Percentiles rank a stretch among this genome's conserved stretches.
phyloP scores from a whole-genome alignment of 2,329 filamentous ascomycete genomes.

The Sclerotiophoma versabilis region DNA sequence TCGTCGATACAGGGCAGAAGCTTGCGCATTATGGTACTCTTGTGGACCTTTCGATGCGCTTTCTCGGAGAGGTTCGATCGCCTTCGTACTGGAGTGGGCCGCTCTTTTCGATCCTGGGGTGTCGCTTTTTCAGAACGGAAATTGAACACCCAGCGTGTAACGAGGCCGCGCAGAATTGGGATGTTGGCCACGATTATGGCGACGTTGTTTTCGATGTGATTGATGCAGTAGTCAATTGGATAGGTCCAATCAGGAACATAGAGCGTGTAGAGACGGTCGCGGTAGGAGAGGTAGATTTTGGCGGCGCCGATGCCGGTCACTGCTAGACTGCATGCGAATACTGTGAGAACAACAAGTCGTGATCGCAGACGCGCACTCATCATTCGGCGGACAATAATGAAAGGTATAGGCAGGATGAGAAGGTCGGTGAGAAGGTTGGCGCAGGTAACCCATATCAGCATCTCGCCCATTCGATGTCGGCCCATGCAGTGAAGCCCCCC shows the following conservation, averaged over 20 bases:
- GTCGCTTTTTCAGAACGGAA: conserved; percentile 42
- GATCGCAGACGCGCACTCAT: conserved; percentile 50
- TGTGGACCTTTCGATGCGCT: conserved; percentile 28
- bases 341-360: conserved; percentile 47
- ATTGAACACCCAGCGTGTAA: conserved; percentile 51
- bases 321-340: conserved; percentile 51
- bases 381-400: conserved; percentile 51
- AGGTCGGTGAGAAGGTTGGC: conserved; percentile 52
- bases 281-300: conserved; percentile 52
- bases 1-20: conserved; percentile 47
- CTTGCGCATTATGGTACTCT: conserved; percentile 38
- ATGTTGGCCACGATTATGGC: conserved; percentile 52
- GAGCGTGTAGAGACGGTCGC: conserved; percentile 47
- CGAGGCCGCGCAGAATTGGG: conserved; percentile 51
- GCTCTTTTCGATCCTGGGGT: conserved; percentile 40
- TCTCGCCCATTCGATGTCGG: conserved; percentile 46
- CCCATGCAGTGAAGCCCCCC: conserved; percentile 49
- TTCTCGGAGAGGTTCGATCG: conserved; percentile 36
- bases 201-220: conserved; percentile 52
- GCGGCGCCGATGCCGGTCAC: conserved; percentile 50
- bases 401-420: conserved; percentile 51
- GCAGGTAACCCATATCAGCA: conserved; percentile 52
- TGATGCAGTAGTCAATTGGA: conserved; percentile 52
- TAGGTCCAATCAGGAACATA: conserved; percentile 52
- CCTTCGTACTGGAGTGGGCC: conserved; percentile 39